Evolutionary conservation across 2,329 filamentous ascomycete genomes (phyloP), one percentile per base, ranked within the genome.

Genomic region (Aspergillus sp.): DNA sequence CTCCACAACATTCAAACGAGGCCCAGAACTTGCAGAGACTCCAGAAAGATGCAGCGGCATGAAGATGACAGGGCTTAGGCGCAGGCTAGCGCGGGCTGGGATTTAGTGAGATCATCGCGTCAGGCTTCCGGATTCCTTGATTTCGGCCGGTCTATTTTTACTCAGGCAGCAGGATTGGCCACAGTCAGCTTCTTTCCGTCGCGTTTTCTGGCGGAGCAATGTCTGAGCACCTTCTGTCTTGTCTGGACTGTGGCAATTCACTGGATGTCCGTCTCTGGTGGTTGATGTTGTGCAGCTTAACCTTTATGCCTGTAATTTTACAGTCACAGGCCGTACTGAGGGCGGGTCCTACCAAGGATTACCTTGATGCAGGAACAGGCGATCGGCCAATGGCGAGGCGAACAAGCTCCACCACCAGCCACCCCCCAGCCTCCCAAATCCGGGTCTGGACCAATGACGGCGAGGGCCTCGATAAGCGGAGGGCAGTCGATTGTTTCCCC

Each of bases 321-420:
- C 35, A 46, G 45, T 50, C 19, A 40, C 27, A 46, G n/a, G 19
- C 31, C 25, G 56, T 58, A 58, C 31, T 37, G 2, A 4, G 12
- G 39, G 45, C 50, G 56, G 56, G 50, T 8, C 45, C 6, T 31
- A 19, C 3, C 23, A 25, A 50, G 50, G 43, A 49, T 46, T 7
- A 19, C 23, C 12, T 15, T 27, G 49, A 58, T 54, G 56, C 56
- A 58, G 56, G 56, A 58, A 58, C 56, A 49, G 4, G 11, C 44
- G 56, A 58, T 58, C 51, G 73, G 44, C 61, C 73, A 37, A 56
- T 56, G 19, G 62, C 41, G 39, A 9, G 56, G 84, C 85, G 50
- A 81, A 27, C 6, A 6, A 31, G 35, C 40, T 19, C 51, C 51
- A 43, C 55, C 25, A 51, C 58, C 60, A 62, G 60, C 60, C 60